Evolutionary conservation across 2,329 filamentous ascomycete genomes (phyloP), one percentile per base, ranked within the genome.

Genomic region (Beauveria caledonica): DNA sequence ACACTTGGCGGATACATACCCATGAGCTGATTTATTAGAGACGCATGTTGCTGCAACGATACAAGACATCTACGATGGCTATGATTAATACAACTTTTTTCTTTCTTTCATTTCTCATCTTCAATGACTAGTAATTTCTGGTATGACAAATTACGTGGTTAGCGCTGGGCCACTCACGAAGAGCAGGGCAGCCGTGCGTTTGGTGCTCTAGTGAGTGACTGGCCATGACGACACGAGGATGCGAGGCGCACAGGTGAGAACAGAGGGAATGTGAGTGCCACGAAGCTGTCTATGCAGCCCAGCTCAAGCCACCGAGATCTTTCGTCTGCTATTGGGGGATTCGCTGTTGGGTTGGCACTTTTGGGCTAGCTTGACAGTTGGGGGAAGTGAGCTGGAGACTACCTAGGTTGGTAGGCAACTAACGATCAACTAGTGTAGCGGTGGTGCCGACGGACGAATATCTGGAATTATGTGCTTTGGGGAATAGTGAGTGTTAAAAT

Each of bases 1-100:
- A 23, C 4, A 50, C 45, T 51, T 44, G 56, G 45, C 55, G 46
- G 56, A 58, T 42, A 58, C 56, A 58, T 58, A 58, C 56, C 56
- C 46, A 44, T 13, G 46, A 44, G 56, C 51, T 51, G 23, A 44
- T 51, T 29, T 51, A 48, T 21, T 58, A 21, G 33, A 58, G 36
- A 58, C n/a, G 56, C 23, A 58, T 44, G 40, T 50, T 51, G 56
- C 46, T 58, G 56, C 23, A 51, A 51, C 8, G 46, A 58, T 33
- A 44, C 25, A 33, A 51, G 46, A 42, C 36, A 51, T 51, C 36
- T 58, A 58, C 19, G 45, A 45, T 58, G 56, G 46, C 39, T 58
- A 58, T 33, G 56, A 58, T 46, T 33, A 51, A 51, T 51, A 58
- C 36, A 36, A 6, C 1, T 42, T 29, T 21, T 44, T 48, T 23